Evolutionary conservation across 2,329 filamentous ascomycete genomes (phyloP), one percentile per base, ranked within the genome.

Genomic region (Aplosporella prunicola): DNA sequence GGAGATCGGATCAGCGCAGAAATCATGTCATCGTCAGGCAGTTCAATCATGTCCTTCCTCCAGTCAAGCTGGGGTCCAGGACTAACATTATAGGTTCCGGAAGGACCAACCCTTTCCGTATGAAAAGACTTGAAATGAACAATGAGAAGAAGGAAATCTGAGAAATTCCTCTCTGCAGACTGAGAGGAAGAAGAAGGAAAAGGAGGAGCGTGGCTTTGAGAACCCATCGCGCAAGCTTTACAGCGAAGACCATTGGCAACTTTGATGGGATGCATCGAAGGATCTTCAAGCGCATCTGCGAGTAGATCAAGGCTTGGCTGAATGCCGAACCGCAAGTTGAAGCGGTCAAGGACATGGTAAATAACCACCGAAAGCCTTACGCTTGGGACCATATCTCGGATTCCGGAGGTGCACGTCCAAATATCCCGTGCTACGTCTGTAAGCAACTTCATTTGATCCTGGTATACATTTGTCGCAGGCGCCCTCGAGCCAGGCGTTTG

Each of bases 291-390:
- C 27, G 62, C 64, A 47, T 63, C 60, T 28, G 62, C 60, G 42
- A 69, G 55, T 75, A 77, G 40, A 69, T 72, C 58, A 22, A 87
- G 51, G 7, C 69, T 63, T 1, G 76, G 72, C 26, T 69, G 66
- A 42, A 76, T 67, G 11, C 62, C 62, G 52, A 79, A 84, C 32
- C 65, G 66, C 11, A 69, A 56, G 28, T 68, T 63, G 50, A 79
- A 84, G 23, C 65, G 67, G 38, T 68, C 67, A 39, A 72, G 66
- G 35, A 78, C 60, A 51, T 82, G 76, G 50, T 80, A 68, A 27
- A 88, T 67, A 8, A 82, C 64, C 31, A 76, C 69, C 42, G 73
- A 72, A 11, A 82, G 66, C 45, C 76, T 75, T 31, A 83, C 66
- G 42, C 71, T 72, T 25, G 72, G 70, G 10, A 77, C 70, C 11